A percentile compares a stretch with the other conserved stretches of the same genome.
These are phyloP conservation scores for Fragilaria radians DNA, from an alignment of 108 stramenopile species.

Conservation along the genomic window DNA sequence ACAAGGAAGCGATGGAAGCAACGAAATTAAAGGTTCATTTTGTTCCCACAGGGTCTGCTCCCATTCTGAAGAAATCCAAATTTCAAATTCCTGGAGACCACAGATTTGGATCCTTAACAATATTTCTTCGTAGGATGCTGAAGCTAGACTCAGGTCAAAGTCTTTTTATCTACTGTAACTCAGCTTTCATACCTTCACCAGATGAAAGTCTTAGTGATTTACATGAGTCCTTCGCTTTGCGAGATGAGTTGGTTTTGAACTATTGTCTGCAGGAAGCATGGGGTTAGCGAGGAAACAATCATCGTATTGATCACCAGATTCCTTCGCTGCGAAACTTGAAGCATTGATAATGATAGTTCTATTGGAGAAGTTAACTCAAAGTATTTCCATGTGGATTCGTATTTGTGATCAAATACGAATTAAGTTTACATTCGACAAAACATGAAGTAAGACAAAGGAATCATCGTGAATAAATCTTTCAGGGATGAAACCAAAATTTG, in stretches of 20 bases:
- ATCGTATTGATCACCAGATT: too few species aligned
- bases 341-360: too few species aligned
- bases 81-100: constrained; percentile 61
- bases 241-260: constrained; percentile 78
- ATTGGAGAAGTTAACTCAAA: too few species aligned
- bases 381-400: too few species aligned
- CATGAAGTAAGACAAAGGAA: too few species aligned
- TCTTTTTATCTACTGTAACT: constrained; percentile 66
- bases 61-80: constrained; percentile 82
- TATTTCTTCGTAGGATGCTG: constrained; percentile 71
- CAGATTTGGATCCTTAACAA: constrained; percentile 53
- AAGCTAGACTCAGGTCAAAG: constrained; percentile 31
- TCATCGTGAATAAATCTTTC: too few species aligned
- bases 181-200: constrained; percentile 75
- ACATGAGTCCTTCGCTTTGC: constrained; percentile 58
- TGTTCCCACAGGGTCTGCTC: constrained; percentile 77
- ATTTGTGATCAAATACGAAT: too few species aligned
- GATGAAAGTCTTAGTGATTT: constrained; percentile 69
- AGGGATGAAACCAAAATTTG: too few species aligned
- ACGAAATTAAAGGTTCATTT: constrained; percentile 84
- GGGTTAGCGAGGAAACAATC: too few species aligned
- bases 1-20: constrained; percentile 59
- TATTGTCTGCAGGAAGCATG: constrained; percentile 88
- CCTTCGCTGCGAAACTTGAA: too few species aligned
- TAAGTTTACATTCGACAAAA: too few species aligned